Evolutionary conservation across 208 protist species (phyloP), one percentile per base, ranked within the genome.

Genomic region (Crithidia thermophila): DNA sequence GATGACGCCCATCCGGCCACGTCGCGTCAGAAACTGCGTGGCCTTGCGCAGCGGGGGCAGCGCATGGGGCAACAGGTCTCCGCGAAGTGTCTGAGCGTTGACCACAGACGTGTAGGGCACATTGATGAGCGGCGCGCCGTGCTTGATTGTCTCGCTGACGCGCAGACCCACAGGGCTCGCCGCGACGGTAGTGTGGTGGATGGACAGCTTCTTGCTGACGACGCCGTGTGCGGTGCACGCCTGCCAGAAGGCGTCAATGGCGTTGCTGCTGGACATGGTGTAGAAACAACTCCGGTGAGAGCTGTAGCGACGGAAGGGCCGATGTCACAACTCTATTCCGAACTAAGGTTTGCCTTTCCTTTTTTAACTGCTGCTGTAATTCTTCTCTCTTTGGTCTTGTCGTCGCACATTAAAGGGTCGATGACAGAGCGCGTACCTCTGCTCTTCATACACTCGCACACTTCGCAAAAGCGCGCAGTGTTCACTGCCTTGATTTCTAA

Each of bases 101-200:
- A 93, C 56, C 49, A 82, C 75, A n/a, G 68, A 45, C 28, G 63
- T 58, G 73, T 94, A 94, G 7, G 91, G 91, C 13, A 94, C 85
- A 16, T 55, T 81, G 33, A 88, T 70, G 33, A 96, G 56, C 0
- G 84, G 78, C 3, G 72, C 63, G 16, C 90, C 90, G 50, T 80
- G 56, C 39, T 76, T 75, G 20, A 90, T 55, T 0, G 72, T 20
- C 45, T 91, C 83, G 18, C 52, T 76, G 3, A 63, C 51, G 27
- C 81, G 47, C 10, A 96, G 66, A 0, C 77, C 77, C 10, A 88
- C 21, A 4, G 76, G 70, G 37, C 69, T 43, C 50, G 59, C 53
- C 37, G 51, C 33, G 37, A 55, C 16, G 47, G 61, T 43, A 16
- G 25, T 51, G 18, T 40, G 27, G 28, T 59, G 63, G 16, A 94